A percentile compares a stretch with the other conserved stretches of the same genome.
These are phyloP conservation scores for Pezizomycotina sp. DNA, from an alignment of 2,329 filamentous ascomycete species.

Conservation along the genomic window DNA sequence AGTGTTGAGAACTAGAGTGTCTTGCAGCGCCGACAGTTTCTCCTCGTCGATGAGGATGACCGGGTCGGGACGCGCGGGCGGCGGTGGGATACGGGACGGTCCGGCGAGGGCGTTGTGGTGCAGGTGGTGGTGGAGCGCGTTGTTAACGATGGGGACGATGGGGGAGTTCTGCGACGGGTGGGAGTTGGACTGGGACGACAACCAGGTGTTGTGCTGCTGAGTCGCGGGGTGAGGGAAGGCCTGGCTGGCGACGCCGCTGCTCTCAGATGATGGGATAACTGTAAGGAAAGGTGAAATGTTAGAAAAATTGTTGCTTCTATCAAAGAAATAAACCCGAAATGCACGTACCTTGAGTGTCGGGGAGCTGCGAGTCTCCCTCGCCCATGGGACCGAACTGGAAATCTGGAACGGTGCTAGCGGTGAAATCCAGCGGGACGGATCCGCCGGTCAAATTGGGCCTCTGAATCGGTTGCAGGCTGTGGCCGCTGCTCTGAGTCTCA, in stretches of 20 bases:
- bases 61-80: slow-evolving; percentile 19
- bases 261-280: slow-evolving; percentile 20
- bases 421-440: too few relatives aligned
- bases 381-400: slow-evolving; percentile 37
- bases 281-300: slow-evolving; percentile 2
- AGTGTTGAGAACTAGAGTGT: slow-evolving; percentile 48
- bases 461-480: too few relatives aligned
- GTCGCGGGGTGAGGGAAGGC: slow-evolving; percentile 27
- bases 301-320: slow-evolving; percentile 25
- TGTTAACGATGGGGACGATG: too few relatives aligned
- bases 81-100: slow-evolving; percentile 28
- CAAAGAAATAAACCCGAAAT: slow-evolving; percentile 21
- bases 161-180: slow-evolving; percentile 16
- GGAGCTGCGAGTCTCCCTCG: slow-evolving; percentile 42
- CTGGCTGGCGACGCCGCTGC: slow-evolving; percentile 19
- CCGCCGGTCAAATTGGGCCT: too few relatives aligned
- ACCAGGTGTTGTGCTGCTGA: slow-evolving; percentile 17
- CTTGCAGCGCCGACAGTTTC: slow-evolving; percentile 42
- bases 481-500: slow-evolving; percentile 15
- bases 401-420: too few relatives aligned
- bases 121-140: slow-evolving; percentile 3
- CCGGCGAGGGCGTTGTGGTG: slow-evolving; percentile 20
- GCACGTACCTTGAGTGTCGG: slow-evolving; percentile 45
- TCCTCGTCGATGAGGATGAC: slow-evolving; percentile 33
- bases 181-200: slow-evolving; percentile 23